These are phyloP conservation scores for Tulasnella calospora DNA, from an alignment of 768 basidiomycete genomes.

Conservation along the genomic window DNA sequence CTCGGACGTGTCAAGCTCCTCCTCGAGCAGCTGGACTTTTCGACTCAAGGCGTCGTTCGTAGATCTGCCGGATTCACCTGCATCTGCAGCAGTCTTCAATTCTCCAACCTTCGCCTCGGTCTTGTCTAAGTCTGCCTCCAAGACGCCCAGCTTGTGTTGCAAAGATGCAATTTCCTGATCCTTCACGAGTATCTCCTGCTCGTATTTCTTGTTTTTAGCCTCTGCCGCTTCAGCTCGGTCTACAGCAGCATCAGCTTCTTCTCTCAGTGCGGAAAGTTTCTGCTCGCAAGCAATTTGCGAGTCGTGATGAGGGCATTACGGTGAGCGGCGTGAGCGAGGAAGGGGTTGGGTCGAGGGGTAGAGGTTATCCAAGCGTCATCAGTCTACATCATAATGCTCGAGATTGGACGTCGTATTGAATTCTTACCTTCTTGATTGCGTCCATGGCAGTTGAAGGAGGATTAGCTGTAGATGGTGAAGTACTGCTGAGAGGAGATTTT, in stretches of 20 bases:
- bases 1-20: constrained; percentile 92
- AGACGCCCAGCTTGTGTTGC: constrained; percentile 57
- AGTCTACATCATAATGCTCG: background rate
- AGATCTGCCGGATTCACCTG: constrained; percentile 64
- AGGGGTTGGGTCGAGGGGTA: background rate
- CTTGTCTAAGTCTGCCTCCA: constrained; percentile 67
- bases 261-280: constrained; percentile 62
- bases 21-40: constrained; percentile 89
- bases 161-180: constrained; percentile 86
- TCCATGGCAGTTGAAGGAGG: constrained; percentile 10
- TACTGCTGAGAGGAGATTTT: constrained; percentile 11
- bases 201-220: constrained; percentile 67
- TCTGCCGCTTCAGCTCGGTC: constrained; percentile 85
- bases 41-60: constrained; percentile 68
- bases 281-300: constrained; percentile 24
- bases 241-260: constrained; percentile 77
- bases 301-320: background rate
- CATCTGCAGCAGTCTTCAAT: constrained; percentile 58
- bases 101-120: constrained; percentile 60
- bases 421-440: background rate
- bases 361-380: background rate
- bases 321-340: background rate
- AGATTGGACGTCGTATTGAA: background rate
- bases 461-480: background rate
- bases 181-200: constrained; percentile 67